These are phyloP conservation scores for Alternaria rosae DNA, from an alignment of 2,329 filamentous ascomycete genomes.

Conservation along the genomic window DNA sequence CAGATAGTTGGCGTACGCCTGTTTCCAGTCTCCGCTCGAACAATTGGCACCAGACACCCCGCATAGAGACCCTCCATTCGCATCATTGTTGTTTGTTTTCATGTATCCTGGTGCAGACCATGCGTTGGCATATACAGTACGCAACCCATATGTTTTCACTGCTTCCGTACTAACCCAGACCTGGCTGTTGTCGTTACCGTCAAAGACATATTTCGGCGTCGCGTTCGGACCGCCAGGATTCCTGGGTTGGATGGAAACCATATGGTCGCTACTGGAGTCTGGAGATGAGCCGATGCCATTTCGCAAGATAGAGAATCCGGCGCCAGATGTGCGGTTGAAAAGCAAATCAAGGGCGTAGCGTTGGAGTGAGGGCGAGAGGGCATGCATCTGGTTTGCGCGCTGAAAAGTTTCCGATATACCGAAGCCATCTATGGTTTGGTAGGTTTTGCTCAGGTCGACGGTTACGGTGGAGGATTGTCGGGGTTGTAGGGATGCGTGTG, in stretches of 20 bases:
- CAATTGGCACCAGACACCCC: constrained; percentile 54
- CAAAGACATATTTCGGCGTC: constrained; percentile 38
- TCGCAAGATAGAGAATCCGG: constrained; percentile 55
- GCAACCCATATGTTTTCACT: constrained; percentile 52
- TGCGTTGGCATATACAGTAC: constrained; percentile 57
- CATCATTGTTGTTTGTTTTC: constrained; percentile 59
- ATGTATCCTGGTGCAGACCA: constrained; percentile 62
- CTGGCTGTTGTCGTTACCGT: constrained; percentile 53
- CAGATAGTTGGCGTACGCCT: constrained; percentile 59
- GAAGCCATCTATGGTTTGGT: constrained; percentile 58
- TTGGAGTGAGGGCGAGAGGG: constrained; percentile 49
- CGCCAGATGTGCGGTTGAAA: constrained; percentile 56
- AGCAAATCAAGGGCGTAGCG: constrained; percentile 54
- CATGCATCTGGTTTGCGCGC: constrained; percentile 55
- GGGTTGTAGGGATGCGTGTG: neutral
- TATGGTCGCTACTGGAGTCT: constrained; percentile 52
- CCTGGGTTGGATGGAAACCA: constrained; percentile 40
- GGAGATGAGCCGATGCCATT: constrained; percentile 58
- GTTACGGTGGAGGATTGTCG: constrained; percentile 45
- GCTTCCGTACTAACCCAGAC: constrained; percentile 63
- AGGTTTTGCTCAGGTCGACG: constrained; percentile 54
- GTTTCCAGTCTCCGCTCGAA: constrained; percentile 56
- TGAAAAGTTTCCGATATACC: constrained; percentile 58
- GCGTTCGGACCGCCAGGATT: constrained; percentile 34
- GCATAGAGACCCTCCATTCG: constrained; percentile 57